Base-by-base conservation (phyloP, 805 yeast species). In the Grigorovia transvaalensis region DNA sequence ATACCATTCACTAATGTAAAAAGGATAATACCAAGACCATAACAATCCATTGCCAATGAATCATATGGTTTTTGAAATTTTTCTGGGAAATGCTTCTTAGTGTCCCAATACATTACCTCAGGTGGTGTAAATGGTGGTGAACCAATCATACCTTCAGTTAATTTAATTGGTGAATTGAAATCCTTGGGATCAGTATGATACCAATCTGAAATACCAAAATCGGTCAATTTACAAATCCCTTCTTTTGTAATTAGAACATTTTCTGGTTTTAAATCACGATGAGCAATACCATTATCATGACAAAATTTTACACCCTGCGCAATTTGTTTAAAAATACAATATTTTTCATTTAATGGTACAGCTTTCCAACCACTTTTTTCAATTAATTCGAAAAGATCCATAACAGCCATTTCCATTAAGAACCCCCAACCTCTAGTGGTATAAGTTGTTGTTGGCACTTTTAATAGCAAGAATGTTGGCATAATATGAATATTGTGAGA, bases 51-150 rank as follows among this genome's bases (percentile, higher is more conserved):
- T 53, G 76, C 76, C 59, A 80, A 80, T 0, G 88, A 85, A 60
- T 84, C 79, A 67, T 81, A 82, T 8, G 77, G 68, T 33, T 63
- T 62, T 41, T 59, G 63, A 47, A 50, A 53, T 47, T 58, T 53
- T 63, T 60, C 71, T 58, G 65, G 70, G 71, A 60, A 57, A 48
- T 56, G 56, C 52, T 64, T 61, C 51, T 66, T 59, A 6, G 63
- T 51, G 51, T 64, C 67, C 29, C 70, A 75, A 38, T 69, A 65
- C 77, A 80, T 76, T 17, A 84, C 86, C 66, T 85, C 93, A 1
- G 95, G 93, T 9, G 91, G 82, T 13, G 84, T 79, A 63, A 84
- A 85, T 1, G 93, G 93, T 7, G 93, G 88, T 1, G 90, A 84
- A 2, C 95, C 93, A 45, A 84, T 83, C 65, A 77, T 76, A 1